These are phyloP conservation scores for Flaveria linearis DNA, from an alignment of 129 eudicot species.

Conservation along the genomic window DNA sequence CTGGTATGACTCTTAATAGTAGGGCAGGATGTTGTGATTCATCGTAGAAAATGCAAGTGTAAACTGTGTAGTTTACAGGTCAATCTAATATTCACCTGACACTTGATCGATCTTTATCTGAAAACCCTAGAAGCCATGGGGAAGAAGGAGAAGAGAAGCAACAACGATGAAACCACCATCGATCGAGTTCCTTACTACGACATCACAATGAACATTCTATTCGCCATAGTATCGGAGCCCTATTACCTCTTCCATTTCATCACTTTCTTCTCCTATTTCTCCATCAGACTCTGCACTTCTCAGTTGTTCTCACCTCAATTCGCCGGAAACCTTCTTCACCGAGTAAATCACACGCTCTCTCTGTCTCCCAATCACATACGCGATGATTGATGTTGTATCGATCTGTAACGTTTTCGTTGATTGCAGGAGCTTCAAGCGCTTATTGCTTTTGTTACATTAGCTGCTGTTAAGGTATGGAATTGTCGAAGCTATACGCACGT, in stretches of 20 bases:
- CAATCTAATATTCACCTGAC: no score
- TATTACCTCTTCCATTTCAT: slow-evolving; percentile 70
- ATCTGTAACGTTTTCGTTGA: slow-evolving; percentile 13
- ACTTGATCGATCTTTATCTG: slow-evolving; percentile 6
- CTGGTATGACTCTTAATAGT: no score
- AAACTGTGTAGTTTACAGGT: no score
- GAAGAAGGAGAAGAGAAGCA: slow-evolving; percentile 25
- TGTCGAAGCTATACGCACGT: neutral
- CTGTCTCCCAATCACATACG: neutral
- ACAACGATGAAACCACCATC: neutral
- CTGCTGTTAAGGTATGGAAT: slow-evolving; percentile 65
- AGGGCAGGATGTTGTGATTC: no score
- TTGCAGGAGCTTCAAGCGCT: slow-evolving; percentile 78
- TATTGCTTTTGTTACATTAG: slow-evolving; percentile 61
- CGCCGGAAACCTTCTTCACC: slow-evolving; percentile 57
- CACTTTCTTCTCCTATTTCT: slow-evolving; percentile 78
- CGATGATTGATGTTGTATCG: neutral
- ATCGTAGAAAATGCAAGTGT: no score
- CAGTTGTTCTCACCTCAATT: slow-evolving; percentile 52
- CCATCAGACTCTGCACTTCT: slow-evolving; percentile 62
- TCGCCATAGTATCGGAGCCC: slow-evolving; percentile 59
- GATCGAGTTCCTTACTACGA: slow-evolving; percentile 25
- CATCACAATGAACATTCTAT: slow-evolving; percentile 37
- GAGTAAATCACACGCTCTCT: slow-evolving; percentile 46
- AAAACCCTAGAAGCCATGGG: slow-evolving; percentile 30